Conservation (phyloP, 345 rosid species). For the Citrus inodora region DNA sequence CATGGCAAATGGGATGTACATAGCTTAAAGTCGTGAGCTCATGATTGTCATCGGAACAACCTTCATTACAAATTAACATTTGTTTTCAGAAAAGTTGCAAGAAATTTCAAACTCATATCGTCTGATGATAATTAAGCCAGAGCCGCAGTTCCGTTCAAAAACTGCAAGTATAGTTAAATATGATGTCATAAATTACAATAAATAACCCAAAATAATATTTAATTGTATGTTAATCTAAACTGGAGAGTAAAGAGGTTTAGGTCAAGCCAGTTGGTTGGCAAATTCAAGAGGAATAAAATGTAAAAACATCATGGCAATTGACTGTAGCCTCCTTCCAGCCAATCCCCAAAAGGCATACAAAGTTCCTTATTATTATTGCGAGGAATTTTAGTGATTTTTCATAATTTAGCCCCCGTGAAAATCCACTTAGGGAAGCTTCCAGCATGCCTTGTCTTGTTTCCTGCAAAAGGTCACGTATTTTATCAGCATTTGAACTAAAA, state of each 20-base stretch:
- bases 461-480: conserved; percentile 8
- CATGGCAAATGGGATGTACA: not conserved
- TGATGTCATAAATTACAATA: not conserved
- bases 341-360: not conserved
- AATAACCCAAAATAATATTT: not conserved
- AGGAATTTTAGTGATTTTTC: not conserved
- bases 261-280: conserved; percentile 17
- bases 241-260: conserved; percentile 10
- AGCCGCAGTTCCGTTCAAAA: conserved; percentile 15
- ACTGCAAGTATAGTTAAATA: conserved; percentile 1
- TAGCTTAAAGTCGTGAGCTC: not conserved
- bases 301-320: conserved; percentile 1
- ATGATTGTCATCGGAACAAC: conserved; percentile 14
- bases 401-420: not conserved
- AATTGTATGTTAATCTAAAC: conserved; percentile 3
- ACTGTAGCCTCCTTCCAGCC: not conserved
- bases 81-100: not conserved
- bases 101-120: not conserved
- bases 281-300: not conserved
- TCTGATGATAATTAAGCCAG: not conserved
- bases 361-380: not conserved
- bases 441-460: not conserved
- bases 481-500: not conserved
- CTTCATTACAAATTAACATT: not conserved
- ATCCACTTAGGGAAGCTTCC: not conserved